phyloP scores from a whole-genome alignment of 805 yeast species.

The Myxozyma vanderwaltii region DNA sequence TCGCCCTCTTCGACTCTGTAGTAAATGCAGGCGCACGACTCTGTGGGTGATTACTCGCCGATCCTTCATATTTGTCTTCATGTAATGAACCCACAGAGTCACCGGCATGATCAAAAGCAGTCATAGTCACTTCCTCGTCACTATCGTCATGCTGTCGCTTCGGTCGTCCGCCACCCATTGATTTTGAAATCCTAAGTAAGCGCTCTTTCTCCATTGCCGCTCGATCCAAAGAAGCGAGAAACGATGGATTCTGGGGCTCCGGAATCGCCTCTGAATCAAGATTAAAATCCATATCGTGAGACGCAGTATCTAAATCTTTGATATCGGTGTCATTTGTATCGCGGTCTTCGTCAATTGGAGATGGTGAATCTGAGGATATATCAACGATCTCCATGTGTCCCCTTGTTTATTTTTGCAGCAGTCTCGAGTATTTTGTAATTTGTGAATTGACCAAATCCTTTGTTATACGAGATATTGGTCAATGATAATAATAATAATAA shows the following conservation, averaged over 20 bases:
- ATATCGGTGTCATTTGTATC: not conserved
- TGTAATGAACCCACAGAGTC: not conserved
- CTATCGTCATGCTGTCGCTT: conserved; percentile 21
- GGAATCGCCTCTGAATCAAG: not conserved
- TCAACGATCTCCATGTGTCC: conserved; percentile 2
- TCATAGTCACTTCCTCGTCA: conserved; percentile 7
- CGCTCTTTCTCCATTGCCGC: conserved; percentile 33
- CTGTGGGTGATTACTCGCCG: not conserved
- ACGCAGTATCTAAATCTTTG: not conserved
- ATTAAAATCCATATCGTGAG: not conserved
- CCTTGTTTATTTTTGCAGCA: too few species aligned
- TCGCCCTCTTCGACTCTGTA: conserved; percentile 7
- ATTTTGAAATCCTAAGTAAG: conserved; percentile 17
- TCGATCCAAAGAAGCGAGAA: conserved; percentile 22
- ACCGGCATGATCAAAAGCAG: not conserved
- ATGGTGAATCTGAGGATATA: conserved; percentile 3
- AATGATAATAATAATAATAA: too few species aligned
- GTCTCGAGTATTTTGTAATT: not conserved
- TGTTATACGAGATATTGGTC: not conserved
- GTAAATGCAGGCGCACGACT: too few species aligned
- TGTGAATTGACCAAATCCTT: not conserved
- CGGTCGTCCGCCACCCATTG: conserved; percentile 28
- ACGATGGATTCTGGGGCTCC: too few species aligned
- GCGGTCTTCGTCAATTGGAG: conserved; percentile 1
- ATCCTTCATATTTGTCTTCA: not conserved